Conservation (phyloP, 805 yeast species). For the Kodamaea hsintzibuensis region DNA sequence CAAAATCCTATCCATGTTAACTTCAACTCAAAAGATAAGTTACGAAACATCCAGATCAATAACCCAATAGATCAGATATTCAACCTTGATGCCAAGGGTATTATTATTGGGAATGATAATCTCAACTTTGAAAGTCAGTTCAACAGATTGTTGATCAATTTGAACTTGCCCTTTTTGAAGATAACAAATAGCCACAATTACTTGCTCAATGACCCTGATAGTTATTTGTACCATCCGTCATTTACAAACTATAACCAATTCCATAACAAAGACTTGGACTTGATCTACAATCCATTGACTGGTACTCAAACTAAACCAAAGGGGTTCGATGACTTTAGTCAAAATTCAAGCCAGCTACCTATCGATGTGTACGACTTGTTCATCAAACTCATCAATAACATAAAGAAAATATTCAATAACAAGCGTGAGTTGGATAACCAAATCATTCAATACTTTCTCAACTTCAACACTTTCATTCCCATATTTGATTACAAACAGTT, state of each 20-base stretch:
- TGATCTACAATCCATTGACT: constrained; percentile 43
- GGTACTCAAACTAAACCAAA: constrained; percentile 13
- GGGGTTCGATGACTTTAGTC: not conserved
- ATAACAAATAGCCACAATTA: constrained; percentile 46
- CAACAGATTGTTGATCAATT: constrained; percentile 43
- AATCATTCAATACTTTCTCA: constrained; percentile 49
- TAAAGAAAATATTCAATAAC: constrained; percentile 38
- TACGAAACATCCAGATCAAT: constrained; percentile 28
- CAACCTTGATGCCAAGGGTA: constrained; percentile 43
- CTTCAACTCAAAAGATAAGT: constrained; percentile 1
- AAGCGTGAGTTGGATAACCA: constrained; percentile 47
- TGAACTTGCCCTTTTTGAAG: constrained; percentile 44
- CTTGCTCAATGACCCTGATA: constrained; percentile 41
- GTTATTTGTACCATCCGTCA: constrained; percentile 43
- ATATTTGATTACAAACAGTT: constrained; percentile 54
- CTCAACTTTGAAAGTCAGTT: constrained; percentile 47
- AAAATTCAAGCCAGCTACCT: constrained; percentile 23
- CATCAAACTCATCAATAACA: constrained; percentile 44
- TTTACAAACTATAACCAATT: constrained; percentile 36
- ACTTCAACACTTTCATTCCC: constrained; percentile 55
- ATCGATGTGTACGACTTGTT: constrained; percentile 44
- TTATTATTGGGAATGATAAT: constrained; percentile 47
- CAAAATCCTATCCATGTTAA: not conserved
- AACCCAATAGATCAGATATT: constrained; percentile 48
- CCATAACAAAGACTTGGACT: constrained; percentile 37